Evolutionary conservation across 106 monocot genomes (phyloP).

Genomic region (Platanthera guangdongensis): DNA sequence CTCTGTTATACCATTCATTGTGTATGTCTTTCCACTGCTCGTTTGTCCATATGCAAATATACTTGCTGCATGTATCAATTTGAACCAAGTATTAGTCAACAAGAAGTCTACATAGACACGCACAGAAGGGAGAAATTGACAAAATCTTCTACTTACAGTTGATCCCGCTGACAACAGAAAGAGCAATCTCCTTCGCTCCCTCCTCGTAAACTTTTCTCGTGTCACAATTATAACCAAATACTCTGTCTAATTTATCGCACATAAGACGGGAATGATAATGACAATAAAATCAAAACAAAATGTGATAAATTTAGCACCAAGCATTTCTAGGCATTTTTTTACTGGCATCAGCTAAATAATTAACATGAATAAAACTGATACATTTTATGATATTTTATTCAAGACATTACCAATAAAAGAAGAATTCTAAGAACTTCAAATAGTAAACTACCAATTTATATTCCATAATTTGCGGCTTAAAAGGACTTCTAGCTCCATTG

Average conservation of each 20-base stretch:
- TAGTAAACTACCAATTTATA: neutral
- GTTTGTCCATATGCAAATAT: conserved; percentile 83
- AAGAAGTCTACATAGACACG: neutral
- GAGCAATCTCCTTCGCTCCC: conserved; percentile 63
- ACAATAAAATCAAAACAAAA: neutral
- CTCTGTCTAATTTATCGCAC: conserved; percentile 33
- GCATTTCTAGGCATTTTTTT: neutral
- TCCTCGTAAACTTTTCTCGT: conserved; percentile 69
- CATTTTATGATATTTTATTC: neutral
- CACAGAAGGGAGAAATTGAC: neutral
- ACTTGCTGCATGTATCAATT: conserved; percentile 39
- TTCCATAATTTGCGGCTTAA: neutral
- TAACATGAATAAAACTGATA: too few relatives aligned
- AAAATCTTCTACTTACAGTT: conserved; percentile 39
- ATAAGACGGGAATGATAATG: neutral
- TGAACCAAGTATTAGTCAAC: neutral
- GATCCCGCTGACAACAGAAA: conserved; percentile 65
- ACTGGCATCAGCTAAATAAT: neutral
- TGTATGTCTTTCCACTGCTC: conserved; percentile 79
- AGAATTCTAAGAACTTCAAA: too few relatives aligned
- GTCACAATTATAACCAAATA: conserved; percentile 35
- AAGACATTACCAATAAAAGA: too few relatives aligned
- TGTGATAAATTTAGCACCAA: conserved; percentile 1
- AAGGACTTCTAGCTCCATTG: neutral
- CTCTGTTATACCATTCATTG: conserved; percentile 70